Percentiles rank a stretch among this genome's conserved stretches.
These are phyloP conservation scores for Solanum tarapatanum DNA, from an alignment of 257 asterid genomes.

Conservation along the genomic window DNA sequence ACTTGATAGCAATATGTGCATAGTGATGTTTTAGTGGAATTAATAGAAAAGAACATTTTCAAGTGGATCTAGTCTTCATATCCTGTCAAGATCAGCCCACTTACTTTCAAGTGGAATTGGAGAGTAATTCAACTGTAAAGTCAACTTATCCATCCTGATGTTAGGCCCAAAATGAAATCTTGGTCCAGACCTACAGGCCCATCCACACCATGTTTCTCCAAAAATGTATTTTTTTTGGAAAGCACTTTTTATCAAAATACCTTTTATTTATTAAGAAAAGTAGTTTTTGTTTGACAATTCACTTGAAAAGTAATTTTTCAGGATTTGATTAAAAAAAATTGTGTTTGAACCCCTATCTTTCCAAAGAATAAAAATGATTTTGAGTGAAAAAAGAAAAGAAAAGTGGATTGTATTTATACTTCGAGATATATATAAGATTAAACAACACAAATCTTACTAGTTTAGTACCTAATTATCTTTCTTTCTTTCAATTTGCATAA, in stretches of 20 bases:
- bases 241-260: background rate
- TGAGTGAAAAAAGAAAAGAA: background rate
- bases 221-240: background rate
- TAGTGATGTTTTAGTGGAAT: background rate
- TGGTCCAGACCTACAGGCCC: background rate
- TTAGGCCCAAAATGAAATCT: background rate
- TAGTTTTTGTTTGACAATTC: background rate
- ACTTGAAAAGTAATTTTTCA: too few relatives aligned
- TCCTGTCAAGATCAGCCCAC: background rate
- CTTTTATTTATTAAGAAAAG: background rate
- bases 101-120: background rate
- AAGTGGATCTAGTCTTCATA: background rate
- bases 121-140: background rate
- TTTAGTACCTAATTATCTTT: too few relatives aligned
- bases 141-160: background rate
- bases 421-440: too few relatives aligned
- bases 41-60: background rate
- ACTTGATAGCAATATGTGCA: background rate
- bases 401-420: background rate
- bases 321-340: background rate
- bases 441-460: too few relatives aligned
- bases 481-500: too few relatives aligned
- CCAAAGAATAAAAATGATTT: background rate
- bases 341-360: background rate
- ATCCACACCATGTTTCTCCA: background rate